Evolutionary conservation across 306 rosid species (phyloP), one percentile per base, ranked within the genome.

Genomic region (Dryas alaskensis): DNA sequence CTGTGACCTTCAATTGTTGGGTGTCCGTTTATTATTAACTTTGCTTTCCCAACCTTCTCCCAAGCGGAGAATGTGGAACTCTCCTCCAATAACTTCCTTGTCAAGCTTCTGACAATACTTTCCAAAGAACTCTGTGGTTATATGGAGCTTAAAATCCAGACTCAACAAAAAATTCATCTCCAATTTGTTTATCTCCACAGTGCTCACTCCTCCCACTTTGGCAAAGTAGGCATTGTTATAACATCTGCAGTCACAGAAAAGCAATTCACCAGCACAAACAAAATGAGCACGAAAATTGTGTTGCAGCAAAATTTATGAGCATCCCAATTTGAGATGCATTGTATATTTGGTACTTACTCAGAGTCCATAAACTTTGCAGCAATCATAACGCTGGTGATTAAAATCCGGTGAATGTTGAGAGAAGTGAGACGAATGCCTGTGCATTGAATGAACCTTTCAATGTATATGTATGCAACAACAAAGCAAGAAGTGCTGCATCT

Each of bases 141-240:
- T 92, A 10, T 78, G 70, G 43, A 89, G 87, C 40, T 75, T 81
- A 76, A 91, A 91, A 50, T 89, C 88, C 76, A 91, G 9, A 73
- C 43, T 78, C 77, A 87, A 87, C 81, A 91, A 65, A 47, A 89
- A 86, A 60, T 79, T 81, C 19, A 89, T 57, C 77, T 91, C 97
- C 83, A 91, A 70, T 46, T 53, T 79, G 85, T 91, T 91, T 87
- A 91, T 84, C 69, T 89, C 92, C 49, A 19, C 78, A 2, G 69
- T 87, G 86, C 88, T 87, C 51, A 89, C 85, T 48, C 97, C 97
- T 52, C 97, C 97, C 37, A 91, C 89, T 70, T 65, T 76, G 13
- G 95, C 97, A 62, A 76, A 87, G 59, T 87, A 73, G 4, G 73
- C 80, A 62, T 87, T 91, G 81, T 70, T 80, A 52, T 70, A 75